A percentile compares a stretch with the other conserved stretches of the same genome.
phyloP scores from a whole-genome alignment of 1,139 yeast genomes.

The Saccharomyces hybrid region DNA sequence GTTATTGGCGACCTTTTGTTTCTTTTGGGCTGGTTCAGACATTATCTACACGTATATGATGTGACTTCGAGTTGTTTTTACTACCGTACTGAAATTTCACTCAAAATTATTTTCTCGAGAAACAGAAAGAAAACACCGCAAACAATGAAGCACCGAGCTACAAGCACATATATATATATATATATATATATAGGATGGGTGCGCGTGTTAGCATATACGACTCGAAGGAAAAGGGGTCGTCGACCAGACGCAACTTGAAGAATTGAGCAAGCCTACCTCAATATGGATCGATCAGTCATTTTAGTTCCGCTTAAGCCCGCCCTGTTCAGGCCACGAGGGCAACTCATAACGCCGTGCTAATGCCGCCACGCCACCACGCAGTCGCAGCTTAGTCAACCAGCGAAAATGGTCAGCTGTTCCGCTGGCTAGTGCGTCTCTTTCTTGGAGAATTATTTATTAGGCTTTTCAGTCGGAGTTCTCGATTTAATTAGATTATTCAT shows the following conservation, averaged over 20 bases:
- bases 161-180: background rate
- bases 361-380: background rate
- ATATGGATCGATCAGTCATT: background rate
- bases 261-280: background rate
- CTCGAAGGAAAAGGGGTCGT: background rate
- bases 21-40: slow-evolving; percentile 30
- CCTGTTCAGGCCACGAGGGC: background rate
- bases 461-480: background rate
- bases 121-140: background rate
- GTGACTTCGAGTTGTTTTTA: background rate
- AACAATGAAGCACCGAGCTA: background rate
- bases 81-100: background rate
- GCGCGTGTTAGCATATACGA: background rate
- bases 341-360: background rate
- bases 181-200: background rate
- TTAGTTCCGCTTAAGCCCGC: background rate
- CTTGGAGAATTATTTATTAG: background rate
- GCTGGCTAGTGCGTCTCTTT: background rate
- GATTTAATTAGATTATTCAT: background rate
- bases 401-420: too few species aligned
- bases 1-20: slow-evolving; percentile 32
- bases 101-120: background rate
- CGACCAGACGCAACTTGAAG: background rate
- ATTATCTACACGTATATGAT: slow-evolving; percentile 11
- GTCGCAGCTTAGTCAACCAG: background rate